Evolutionary conservation across 1,284 basidiomycete genomes (phyloP).

Genomic region (Dichomitus squalens): DNA sequence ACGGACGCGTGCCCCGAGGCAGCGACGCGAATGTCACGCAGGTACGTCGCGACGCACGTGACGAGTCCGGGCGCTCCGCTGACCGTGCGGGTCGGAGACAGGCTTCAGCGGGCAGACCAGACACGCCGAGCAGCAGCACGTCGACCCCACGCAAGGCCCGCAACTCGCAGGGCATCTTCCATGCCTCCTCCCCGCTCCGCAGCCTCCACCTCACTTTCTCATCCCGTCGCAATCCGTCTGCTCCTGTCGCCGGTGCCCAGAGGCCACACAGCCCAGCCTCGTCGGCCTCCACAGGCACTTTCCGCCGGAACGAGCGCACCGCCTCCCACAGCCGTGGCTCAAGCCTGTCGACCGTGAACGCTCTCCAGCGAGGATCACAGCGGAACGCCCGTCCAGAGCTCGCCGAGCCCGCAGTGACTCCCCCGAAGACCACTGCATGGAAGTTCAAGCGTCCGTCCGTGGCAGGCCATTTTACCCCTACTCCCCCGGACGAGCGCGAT

Average conservation of each 20-base stretch:
- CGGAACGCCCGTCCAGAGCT: slow-evolving; percentile 21
- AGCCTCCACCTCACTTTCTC: slow-evolving; percentile 53
- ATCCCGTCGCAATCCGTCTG: slow-evolving; percentile 40
- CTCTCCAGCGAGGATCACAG: slow-evolving; percentile 10
- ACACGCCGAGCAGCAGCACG: slow-evolving; percentile 38
- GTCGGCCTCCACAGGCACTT: slow-evolving; percentile 23
- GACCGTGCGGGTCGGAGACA: slow-evolving; percentile 18
- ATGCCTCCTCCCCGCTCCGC: slow-evolving; percentile 55
- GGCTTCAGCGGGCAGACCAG: slow-evolving; percentile 22
- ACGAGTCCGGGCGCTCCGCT: slow-evolving; percentile 21
- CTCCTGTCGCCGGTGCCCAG: slow-evolving; percentile 34
- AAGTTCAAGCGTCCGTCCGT: slow-evolving; percentile 60
- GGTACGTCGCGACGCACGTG: slow-evolving; percentile 34
- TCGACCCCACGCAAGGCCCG: slow-evolving; percentile 37
- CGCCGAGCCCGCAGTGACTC: slow-evolving; percentile 24
- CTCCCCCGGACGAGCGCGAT: slow-evolving; percentile 34
- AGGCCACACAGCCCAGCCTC: slow-evolving; percentile 26
- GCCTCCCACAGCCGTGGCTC: slow-evolving; percentile 26
- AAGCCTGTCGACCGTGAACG: slow-evolving; percentile 23
- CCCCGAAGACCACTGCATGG: slow-evolving; percentile 31
- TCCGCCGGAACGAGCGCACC: slow-evolving; percentile 19
- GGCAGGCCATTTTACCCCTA: slow-evolving; percentile 54
- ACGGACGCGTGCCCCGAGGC: slow-evolving; percentile 34
- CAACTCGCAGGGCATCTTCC: slow-evolving; percentile 38
- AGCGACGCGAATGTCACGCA: slow-evolving; percentile 37